Base-by-base conservation (phyloP, 306 rosid genomes). In the Malus sylvestris region DNA sequence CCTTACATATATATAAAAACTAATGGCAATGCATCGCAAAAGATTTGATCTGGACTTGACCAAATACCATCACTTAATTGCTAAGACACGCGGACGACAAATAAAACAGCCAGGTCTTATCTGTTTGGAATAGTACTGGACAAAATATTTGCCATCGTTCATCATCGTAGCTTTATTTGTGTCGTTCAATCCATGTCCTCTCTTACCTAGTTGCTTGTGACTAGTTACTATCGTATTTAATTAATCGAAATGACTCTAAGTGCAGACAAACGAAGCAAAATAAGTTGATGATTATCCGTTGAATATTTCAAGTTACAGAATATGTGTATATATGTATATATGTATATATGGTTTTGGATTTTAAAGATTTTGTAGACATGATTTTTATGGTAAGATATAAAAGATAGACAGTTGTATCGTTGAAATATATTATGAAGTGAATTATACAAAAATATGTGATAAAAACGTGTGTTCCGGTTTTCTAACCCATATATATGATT, bases 111-210 rank as follows among this genome's bases (percentile, higher is more conserved):
- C 14, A 13, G 44, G 68, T 27, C 25, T 5, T 1, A 25, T 60
- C 18, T 42, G 40, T 6, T 25, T 16, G 6, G 20, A 29, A 33
- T 33, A 42, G 45, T 42, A 42, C 45, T 9, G 23, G 23, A 23
- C 76, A 58, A 59, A 3, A 5, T 27, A 62, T 20, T 61, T 30
- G 10, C 30, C 59, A 74, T 45, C 70, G 32, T 44, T 45, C 68
- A 40, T 38, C 22, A 30, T 33, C 52, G 46, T 5, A 9, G 16
- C 13, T 15, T 8, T 66, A 44, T 45, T 23, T 19, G 70, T 79
- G 77, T 72, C 71, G 76, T 35, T 83, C 78, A 60, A 45, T 83
- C 76, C 83, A 75, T 72, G 62, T 67, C 52, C 67, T n/a, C 32
- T 78, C 32, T 70, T 64, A 51, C 25, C 78, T 59, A 23, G 30